A percentile compares a stretch with the other conserved stretches of the same genome.
Evolutionary conservation across 108 stramenopile genomes (phyloP).

Genomic region (Fistulifera pelliculosa): DNA sequence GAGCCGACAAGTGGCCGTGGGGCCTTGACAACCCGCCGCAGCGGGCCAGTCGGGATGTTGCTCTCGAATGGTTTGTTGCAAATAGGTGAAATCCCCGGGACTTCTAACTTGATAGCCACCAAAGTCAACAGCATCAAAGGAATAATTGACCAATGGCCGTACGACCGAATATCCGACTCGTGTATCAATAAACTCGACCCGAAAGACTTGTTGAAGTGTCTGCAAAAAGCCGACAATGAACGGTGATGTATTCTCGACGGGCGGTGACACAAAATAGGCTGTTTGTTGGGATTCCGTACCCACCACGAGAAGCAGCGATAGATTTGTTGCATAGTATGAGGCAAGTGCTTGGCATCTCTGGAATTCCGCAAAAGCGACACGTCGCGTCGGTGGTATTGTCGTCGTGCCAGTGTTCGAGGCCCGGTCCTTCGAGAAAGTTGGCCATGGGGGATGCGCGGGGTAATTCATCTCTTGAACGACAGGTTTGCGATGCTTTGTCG

Average conservation of each 20-base stretch:
- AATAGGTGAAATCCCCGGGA: conserved; percentile 11
- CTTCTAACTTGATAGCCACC: conserved; percentile 13
- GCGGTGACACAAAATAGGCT: conserved; percentile 2
- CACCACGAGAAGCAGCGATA: conserved; percentile 12
- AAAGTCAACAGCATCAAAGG: neutral
- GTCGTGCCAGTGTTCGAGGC: neutral
- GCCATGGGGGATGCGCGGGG: neutral
- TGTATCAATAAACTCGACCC: conserved; percentile 1
- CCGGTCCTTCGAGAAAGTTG: neutral
- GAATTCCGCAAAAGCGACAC: neutral
- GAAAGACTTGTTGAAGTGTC: conserved; percentile 7
- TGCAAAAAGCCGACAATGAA: conserved; percentile 22
- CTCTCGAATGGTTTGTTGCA: conserved; percentile 2
- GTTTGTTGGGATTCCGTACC: neutral
- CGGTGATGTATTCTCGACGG: conserved; percentile 2
- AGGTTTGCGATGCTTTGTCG: no score
- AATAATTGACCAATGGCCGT: neutral
- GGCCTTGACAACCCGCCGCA: no score
- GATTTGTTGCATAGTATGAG: conserved; percentile 16
- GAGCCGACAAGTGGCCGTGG: neutral
- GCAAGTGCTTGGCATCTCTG: conserved; percentile 7
- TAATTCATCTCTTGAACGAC: no score
- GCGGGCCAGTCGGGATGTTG: neutral
- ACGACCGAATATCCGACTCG: neutral
- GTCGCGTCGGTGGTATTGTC: neutral